A percentile compares a stretch with the other conserved stretches of the same genome.
These are phyloP conservation scores for Sinapis alba DNA, from an alignment of 441 rosid genomes.

Conservation along the genomic window DNA sequence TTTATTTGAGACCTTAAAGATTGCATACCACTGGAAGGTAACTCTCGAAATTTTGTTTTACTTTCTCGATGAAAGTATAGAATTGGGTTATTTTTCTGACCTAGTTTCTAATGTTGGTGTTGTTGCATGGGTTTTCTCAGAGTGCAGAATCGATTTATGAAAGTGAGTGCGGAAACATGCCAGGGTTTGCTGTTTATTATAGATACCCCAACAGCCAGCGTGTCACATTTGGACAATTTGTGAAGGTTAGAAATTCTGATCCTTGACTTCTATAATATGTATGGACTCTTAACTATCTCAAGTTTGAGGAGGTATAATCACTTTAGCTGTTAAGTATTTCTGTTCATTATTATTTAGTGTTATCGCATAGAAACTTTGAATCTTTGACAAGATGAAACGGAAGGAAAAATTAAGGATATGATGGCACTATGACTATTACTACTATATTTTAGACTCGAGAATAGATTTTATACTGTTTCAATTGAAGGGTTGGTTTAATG, in stretches of 20 bases:
- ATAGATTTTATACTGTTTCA: constrained; percentile 6
- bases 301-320: constrained; percentile 15
- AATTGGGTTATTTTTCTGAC: constrained; percentile 8
- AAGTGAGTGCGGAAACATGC: constrained; percentile 98
- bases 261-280: constrained; percentile 18
- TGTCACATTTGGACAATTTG: constrained; percentile 98
- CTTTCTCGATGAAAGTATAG: neutral
- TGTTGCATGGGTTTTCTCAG: constrained; percentile 48
- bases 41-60: neutral
- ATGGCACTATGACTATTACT: constrained; percentile 8
- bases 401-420: neutral
- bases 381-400: neutral
- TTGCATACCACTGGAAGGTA: constrained; percentile 99
- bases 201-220: constrained; percentile 98
- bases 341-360: neutral
- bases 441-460: neutral
- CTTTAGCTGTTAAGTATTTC: neutral
- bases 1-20: constrained; percentile 92
- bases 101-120: constrained; percentile 28
- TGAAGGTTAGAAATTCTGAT: constrained; percentile 69
- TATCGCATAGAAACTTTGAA: constrained; percentile 1
- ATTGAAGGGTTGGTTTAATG: neutral
- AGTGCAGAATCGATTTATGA: constrained; percentile 96
- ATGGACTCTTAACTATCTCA: constrained; percentile 19
- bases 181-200: constrained; percentile 99